phyloP scores from a whole-genome alignment of 441 rosid species.

The Daphne laureola region DNA sequence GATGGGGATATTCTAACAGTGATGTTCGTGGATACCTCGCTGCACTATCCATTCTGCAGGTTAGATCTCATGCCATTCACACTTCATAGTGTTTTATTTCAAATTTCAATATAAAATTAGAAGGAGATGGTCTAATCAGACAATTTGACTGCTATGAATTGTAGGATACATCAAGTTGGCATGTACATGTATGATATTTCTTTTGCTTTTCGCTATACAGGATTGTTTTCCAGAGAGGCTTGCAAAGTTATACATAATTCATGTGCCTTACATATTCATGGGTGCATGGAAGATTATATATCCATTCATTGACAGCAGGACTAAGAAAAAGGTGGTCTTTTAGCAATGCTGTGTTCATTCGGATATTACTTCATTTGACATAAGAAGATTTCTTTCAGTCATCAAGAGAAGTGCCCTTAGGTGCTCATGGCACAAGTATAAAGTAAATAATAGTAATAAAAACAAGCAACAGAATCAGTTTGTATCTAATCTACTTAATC shows the following conservation, averaged over 20 bases:
- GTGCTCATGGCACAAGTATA: too few relatives aligned
- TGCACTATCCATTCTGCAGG: slow-evolving; percentile 74
- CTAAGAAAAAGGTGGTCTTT: slow-evolving; percentile 63
- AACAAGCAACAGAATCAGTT: too few relatives aligned
- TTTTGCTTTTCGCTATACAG: slow-evolving; percentile 31
- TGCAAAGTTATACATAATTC: slow-evolving; percentile 57
- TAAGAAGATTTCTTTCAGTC: too few relatives aligned
- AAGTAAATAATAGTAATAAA: too few relatives aligned
- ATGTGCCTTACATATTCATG: slow-evolving; percentile 76
- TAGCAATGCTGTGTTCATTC: slow-evolving; percentile 1
- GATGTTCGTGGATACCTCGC: slow-evolving; percentile 73
- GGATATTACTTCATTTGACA: neutral
- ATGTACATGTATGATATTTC: neutral
- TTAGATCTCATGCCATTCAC: slow-evolving; percentile 14
- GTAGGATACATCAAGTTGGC: neutral
- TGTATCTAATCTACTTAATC: too few relatives aligned
- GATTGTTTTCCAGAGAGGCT: slow-evolving; percentile 90
- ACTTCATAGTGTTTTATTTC: too few relatives aligned
- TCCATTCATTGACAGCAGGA: slow-evolving; percentile 75
- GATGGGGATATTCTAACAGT: slow-evolving; percentile 80
- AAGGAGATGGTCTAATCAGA: too few relatives aligned
- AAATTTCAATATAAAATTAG: too few relatives aligned
- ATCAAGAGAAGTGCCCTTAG: too few relatives aligned
- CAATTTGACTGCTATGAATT: neutral
- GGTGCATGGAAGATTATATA: slow-evolving; percentile 75